phyloP scores from a whole-genome alignment of 148 eudicot species.

The Amaranthus palmeri region DNA sequence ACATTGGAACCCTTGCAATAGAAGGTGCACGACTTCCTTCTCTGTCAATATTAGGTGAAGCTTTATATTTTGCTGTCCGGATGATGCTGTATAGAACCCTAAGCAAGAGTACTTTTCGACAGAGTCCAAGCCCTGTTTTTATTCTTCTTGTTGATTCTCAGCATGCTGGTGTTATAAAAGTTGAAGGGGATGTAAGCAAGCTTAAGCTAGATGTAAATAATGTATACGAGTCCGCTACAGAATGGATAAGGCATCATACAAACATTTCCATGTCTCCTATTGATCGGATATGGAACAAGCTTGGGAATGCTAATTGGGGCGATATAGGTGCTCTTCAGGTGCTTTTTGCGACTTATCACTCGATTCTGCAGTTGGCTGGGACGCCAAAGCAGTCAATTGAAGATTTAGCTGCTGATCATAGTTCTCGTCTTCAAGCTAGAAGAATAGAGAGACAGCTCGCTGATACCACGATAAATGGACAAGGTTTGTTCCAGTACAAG shows the following conservation, averaged over 20 bases:
- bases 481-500: constrained; percentile 56
- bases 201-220: constrained; percentile 61
- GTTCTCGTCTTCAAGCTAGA: constrained; percentile 80
- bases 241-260: constrained; percentile 66
- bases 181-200: constrained; percentile 77
- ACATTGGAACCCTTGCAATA: constrained; percentile 47
- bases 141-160: constrained; percentile 76
- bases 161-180: constrained; percentile 73
- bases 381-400: constrained; percentile 72
- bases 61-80: constrained; percentile 69
- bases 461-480: constrained; percentile 50
- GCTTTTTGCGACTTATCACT: constrained; percentile 87
- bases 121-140: constrained; percentile 61
- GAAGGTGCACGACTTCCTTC: constrained; percentile 51
- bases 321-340: constrained; percentile 87
- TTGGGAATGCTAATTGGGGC: constrained; percentile 97
- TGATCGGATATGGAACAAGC: constrained; percentile 94
- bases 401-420: constrained; percentile 94
- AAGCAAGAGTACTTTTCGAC: constrained; percentile 52
- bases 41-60: constrained; percentile 60
- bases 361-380: constrained; percentile 66
- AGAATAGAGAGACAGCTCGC: constrained; percentile 70
- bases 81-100: constrained; percentile 77
- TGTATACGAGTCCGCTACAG: constrained; percentile 71
- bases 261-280: constrained; percentile 61